These are phyloP conservation scores for Meyerozyma sp. DNA, from an alignment of 1,139 yeast genomes.

Conservation along the genomic window DNA sequence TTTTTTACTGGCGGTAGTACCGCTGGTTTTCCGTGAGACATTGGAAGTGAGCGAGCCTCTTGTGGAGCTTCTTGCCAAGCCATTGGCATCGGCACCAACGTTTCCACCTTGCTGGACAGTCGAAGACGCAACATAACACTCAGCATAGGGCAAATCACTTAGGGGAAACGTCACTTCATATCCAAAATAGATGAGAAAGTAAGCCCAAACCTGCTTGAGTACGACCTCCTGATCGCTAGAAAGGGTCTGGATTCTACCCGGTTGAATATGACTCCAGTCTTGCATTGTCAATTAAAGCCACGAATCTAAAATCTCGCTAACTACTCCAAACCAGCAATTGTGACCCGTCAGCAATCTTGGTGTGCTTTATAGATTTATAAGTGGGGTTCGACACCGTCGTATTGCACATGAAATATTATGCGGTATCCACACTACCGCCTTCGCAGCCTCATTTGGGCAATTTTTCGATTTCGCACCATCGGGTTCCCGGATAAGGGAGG, in stretches of 20 bases:
- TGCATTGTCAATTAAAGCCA: background rate
- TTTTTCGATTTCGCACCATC: constrained; percentile 7
- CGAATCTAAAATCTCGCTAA: background rate
- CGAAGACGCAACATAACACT: constrained; percentile 32
- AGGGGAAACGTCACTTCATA: constrained; percentile 41
- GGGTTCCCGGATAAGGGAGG: constrained; percentile 3
- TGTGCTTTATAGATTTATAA: background rate
- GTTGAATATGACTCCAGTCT: constrained; percentile 18
- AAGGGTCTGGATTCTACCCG: constrained; percentile 58
- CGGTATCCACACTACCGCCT: constrained; percentile 7
- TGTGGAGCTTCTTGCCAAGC: constrained; percentile 23
- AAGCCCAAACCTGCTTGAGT: constrained; percentile 74
- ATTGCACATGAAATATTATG: background rate
- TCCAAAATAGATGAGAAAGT: constrained; percentile 57
- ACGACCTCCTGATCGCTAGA: constrained; percentile 58
- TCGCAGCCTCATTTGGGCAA: constrained; percentile 15
- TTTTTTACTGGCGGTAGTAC: constrained; percentile 6
- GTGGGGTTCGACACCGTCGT: constrained; percentile 1
- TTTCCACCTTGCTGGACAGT: constrained; percentile 12
- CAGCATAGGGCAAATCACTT: constrained; percentile 28
- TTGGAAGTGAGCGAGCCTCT: constrained; percentile 23
- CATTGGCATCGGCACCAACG: constrained; percentile 15
- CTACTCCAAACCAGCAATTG: background rate
- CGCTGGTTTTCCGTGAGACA: constrained; percentile 19
- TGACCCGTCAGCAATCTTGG: background rate